Percentiles rank a stretch among this genome's conserved stretches.
phyloP scores from a whole-genome alignment of 306 rosid species.

The Heteromeles arbutifolia region DNA sequence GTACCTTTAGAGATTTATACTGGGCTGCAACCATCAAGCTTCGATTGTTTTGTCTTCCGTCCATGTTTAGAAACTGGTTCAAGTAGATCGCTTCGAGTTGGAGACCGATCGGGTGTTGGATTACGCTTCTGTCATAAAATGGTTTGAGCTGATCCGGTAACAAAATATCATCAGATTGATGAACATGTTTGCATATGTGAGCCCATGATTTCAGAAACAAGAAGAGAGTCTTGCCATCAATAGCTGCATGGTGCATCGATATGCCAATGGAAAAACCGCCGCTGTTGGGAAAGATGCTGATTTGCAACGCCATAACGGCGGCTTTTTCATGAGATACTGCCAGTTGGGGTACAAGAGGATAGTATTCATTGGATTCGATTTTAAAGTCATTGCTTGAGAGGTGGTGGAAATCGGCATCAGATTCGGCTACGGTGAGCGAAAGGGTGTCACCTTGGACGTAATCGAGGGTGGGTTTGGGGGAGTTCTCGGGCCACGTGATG shows the following conservation, averaged over 20 bases:
- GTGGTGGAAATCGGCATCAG: background rate
- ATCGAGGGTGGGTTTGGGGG: slow-evolving; percentile 12
- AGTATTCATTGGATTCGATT: slow-evolving; percentile 6
- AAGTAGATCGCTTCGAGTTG: background rate
- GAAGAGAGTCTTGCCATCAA: no score
- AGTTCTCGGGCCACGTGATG: slow-evolving; percentile 12
- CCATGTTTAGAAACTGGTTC: background rate
- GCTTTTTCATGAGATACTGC: background rate
- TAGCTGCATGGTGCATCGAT: no score
- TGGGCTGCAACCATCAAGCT: background rate
- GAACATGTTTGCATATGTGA: no score
- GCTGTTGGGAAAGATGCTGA: no score
- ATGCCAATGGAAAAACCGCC: no score
- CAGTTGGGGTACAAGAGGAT: slow-evolving; percentile 34
- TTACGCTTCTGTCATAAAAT: no score
- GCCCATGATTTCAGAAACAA: no score
- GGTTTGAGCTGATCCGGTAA: no score
- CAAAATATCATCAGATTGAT: no score
- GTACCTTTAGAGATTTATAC: background rate
- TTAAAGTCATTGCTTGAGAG: slow-evolving; percentile 1
- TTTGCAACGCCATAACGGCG: no score
- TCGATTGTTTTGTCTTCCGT: background rate
- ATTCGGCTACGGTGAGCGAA: slow-evolving; percentile 14
- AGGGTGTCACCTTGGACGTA: slow-evolving; percentile 7
- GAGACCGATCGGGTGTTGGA: no score